phyloP scores from a whole-genome alignment of 169 alveolate species.

The Cytauxzoon felis region DNA sequence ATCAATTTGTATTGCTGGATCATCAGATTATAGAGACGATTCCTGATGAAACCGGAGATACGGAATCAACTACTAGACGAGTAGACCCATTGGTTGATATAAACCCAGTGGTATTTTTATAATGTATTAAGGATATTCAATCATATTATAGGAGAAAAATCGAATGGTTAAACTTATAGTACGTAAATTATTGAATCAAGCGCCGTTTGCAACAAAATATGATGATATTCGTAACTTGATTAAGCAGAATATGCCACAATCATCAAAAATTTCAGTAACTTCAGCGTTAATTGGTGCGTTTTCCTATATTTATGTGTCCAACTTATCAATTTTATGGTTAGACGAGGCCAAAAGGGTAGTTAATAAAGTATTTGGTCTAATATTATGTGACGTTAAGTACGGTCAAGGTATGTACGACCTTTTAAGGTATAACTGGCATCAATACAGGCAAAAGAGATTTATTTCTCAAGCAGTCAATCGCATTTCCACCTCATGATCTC shows the following conservation, averaged over 20 bases:
- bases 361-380: conserved; percentile 30
- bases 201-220: conserved; percentile 49
- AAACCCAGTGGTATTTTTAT: neutral
- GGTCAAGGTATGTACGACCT: conserved; percentile 12
- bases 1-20: conserved; percentile 46
- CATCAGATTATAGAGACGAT: conserved; percentile 2
- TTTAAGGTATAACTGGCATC: too few species aligned
- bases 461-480: conserved; percentile 49
- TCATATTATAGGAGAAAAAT: conserved; percentile 20
- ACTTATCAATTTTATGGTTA: neutral
- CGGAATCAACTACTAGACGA: neutral
- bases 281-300: neutral
- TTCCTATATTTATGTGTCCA: neutral
- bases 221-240: conserved; percentile 49
- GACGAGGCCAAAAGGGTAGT: conserved; percentile 42
- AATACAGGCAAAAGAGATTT: conserved; percentile 41
- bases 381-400: conserved; percentile 28
- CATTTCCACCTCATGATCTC: conserved; percentile 55
- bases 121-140: neutral
- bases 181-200: conserved; percentile 32
- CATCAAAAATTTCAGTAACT: conserved; percentile 6
- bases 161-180: conserved; percentile 25
- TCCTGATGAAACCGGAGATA: neutral
- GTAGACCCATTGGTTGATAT: neutral
- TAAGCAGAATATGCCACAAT: conserved; percentile 17